Evolutionary conservation across 2,329 filamentous ascomycete species (phyloP), one percentile per base, ranked within the genome.

Genomic region (Sclerotinia glacialis): DNA sequence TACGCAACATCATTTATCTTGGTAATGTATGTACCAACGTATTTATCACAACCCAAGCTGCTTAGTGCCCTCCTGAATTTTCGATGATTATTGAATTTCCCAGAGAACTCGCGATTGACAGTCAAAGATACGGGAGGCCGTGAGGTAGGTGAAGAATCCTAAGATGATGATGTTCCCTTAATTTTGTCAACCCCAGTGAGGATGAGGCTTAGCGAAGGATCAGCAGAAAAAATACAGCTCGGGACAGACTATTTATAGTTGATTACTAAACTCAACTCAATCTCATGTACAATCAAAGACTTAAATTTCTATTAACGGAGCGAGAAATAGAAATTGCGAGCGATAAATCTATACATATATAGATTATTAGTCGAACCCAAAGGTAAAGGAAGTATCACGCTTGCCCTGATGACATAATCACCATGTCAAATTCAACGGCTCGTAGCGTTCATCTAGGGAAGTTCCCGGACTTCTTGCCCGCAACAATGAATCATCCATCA

Each of bases 141-240:
- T 21, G 18, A 23, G 2, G 5, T 12, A 58, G 21, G 8, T 58
- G 1, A 23, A 31, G 12, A 31, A n/a, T 44, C 16, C n/a, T 5
- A 44, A n/a, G 5, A 44, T 1, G 40, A 44, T 7, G 40, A 44
- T 23, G 8, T 44, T 12, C 31, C 8, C 40, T 44, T 44, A 31
- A n/a, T 37, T 31, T 54, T 37, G 52, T 37, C 5, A 12, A 31
- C 7, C 7, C 31, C 12, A n/a, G 40, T 31, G 21, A 58, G 40
- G 55, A 58, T 58, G 26, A 46, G 40, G 55, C 40, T 58, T 58
- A 14, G 40, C 26, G 55, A 58, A 58, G 26, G 40, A 58, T 31
- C 26, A 40, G 28, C 40, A 1, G 26, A 26, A 28, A 5, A 14
- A 31, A n/a, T 26, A 44, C 6, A 55, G 23, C 11, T 44, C 40